These are phyloP conservation scores for Catharanthus roseus DNA, from an alignment of 257 asterid genomes.

Conservation along the genomic window DNA sequence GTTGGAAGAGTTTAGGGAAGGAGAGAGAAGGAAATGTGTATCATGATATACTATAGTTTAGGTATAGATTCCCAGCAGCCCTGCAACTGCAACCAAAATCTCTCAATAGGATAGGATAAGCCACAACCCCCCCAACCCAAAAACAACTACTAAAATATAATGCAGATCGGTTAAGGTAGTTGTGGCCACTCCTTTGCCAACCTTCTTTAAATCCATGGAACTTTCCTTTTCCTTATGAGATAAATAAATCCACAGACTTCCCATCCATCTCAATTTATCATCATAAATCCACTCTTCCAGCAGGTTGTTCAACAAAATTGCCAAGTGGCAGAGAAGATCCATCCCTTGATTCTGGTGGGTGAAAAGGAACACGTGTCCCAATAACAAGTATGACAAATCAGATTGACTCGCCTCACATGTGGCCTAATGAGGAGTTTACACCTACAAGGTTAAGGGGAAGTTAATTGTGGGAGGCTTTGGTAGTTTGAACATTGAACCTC, in stretches of 20 bases:
- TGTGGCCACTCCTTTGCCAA: constrained; percentile 6
- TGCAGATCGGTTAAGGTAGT: constrained; percentile 6
- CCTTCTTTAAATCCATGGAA: background rate
- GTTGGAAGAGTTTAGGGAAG: no score
- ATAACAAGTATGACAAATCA: background rate
- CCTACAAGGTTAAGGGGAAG: background rate
- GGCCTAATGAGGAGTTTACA: background rate
- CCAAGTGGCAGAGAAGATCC: background rate
- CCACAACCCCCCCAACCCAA: no score
- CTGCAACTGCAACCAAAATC: background rate
- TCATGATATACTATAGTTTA: no score
- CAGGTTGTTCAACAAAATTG: background rate
- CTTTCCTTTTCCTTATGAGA: background rate
- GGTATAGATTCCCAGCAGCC: no score
- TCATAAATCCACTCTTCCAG: background rate
- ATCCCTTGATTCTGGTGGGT: background rate
- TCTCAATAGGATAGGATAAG: background rate
- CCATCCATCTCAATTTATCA: background rate
- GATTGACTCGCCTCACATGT: background rate
- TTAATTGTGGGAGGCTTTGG: background rate
- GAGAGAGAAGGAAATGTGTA: no score
- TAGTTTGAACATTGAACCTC: background rate
- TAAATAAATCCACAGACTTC: background rate
- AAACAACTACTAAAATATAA: background rate
- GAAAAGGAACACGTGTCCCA: background rate